phyloP scores from a whole-genome alignment of 768 basidiomycete species.

The Tricholoma saponaceum region DNA sequence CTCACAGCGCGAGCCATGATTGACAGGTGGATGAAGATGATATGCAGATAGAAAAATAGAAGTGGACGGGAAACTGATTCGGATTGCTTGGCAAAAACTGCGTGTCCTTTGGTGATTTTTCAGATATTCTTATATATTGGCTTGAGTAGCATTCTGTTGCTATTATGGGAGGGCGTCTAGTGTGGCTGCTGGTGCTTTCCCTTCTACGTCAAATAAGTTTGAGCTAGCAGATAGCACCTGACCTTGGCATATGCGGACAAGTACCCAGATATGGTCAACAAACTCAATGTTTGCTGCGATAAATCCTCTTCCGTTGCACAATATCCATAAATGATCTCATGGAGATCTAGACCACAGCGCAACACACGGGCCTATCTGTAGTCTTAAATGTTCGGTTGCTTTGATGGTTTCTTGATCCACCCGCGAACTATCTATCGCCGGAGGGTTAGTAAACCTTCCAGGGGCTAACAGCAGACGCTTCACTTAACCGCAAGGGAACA shows the following conservation, averaged over 20 bases:
- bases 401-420: neutral
- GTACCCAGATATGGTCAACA: neutral
- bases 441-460: neutral
- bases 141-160: neutral
- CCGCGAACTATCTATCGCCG: neutral
- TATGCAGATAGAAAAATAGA: neutral
- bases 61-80: neutral
- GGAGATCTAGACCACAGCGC: neutral
- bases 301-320: neutral
- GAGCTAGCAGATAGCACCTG: neutral
- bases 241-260: neutral
- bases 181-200: neutral
- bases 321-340: neutral
- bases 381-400: neutral
- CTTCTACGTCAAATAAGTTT: neutral
- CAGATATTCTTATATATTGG: neutral
- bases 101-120: neutral
- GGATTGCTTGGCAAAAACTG: neutral
- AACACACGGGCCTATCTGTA: neutral
- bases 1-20: neutral
- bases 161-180: neutral
- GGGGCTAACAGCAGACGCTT: neutral
- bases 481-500: neutral
- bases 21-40: no score
- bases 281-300: neutral